Evolutionary conservation across 805 yeast species (phyloP).

Genomic region (Zygosaccharomyces pseudorouxii): DNA sequence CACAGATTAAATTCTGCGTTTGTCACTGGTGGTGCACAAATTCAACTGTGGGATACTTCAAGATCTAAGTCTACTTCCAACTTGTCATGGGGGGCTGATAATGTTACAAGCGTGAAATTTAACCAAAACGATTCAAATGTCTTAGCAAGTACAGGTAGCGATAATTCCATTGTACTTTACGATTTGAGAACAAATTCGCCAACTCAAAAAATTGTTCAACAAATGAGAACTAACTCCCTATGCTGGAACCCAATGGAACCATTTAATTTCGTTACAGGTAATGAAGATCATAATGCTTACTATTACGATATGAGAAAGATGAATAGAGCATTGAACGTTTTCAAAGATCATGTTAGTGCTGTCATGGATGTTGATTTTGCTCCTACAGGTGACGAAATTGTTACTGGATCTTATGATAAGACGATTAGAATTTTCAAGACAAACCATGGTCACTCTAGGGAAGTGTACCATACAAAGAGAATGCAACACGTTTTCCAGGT

Average conservation of each 20-base stretch:
- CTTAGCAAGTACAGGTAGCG: constrained; percentile 85
- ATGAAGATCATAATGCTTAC: constrained; percentile 92
- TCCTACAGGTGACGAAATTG: constrained; percentile 95
- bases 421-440: constrained; percentile 77
- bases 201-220: constrained; percentile 80
- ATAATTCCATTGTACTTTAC: constrained; percentile 83
- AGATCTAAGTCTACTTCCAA: constrained; percentile 73
- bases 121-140: constrained; percentile 87
- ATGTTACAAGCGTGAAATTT: constrained; percentile 73
- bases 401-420: constrained; percentile 92
- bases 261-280: constrained; percentile 82
- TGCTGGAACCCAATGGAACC: constrained; percentile 99
- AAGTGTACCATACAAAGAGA: constrained; percentile 92
- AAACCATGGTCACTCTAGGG: constrained; percentile 87
- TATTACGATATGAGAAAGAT: constrained; percentile 95
- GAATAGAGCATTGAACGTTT: constrained; percentile 73
- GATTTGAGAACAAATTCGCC: constrained; percentile 90
- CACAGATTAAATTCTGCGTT: constrained; percentile 69
- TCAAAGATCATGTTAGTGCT: constrained; percentile 93
- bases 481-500: constrained; percentile 93
- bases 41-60: constrained; percentile 87
- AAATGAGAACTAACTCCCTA: constrained; percentile 76
- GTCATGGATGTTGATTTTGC: constrained; percentile 92
- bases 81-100: constrained; percentile 96
- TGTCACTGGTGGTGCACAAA: constrained; percentile 87